Percentiles rank a stretch among this genome's conserved stretches.
phyloP scores from a whole-genome alignment of 768 basidiomycete genomes.

The Phallus indusiatus region DNA sequence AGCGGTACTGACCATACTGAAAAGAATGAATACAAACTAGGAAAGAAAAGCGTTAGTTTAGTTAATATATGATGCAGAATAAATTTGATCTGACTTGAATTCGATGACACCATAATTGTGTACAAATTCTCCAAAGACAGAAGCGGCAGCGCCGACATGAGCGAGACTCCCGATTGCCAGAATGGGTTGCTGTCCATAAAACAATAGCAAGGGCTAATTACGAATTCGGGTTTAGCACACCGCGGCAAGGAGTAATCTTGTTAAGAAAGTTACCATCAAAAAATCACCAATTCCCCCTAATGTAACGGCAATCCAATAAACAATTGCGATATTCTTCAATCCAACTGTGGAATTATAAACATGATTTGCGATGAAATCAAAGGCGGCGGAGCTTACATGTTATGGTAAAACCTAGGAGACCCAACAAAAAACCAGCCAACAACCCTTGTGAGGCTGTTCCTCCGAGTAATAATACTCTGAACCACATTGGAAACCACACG shows the following conservation, averaged over 20 bases:
- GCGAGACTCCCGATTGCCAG: slow-evolving; percentile 1
- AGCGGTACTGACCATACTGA: neutral
- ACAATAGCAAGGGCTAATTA: slow-evolving; percentile 1
- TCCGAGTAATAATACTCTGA: neutral
- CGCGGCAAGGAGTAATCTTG: neutral
- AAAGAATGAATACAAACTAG: neutral
- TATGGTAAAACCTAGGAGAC: neutral
- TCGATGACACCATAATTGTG: slow-evolving; percentile 2
- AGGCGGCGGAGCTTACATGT: neutral
- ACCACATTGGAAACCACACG: neutral
- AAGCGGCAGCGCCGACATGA: neutral
- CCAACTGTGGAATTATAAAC: neutral
- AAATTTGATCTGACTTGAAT: neutral
- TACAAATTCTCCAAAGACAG: neutral
- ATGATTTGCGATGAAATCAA: neutral
- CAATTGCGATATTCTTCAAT: neutral
- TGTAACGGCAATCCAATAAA: neutral
- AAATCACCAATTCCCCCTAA: slow-evolving; percentile 3
- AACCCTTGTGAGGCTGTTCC: neutral
- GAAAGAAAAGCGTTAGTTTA: neutral
- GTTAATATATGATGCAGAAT: neutral
- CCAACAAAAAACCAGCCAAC: neutral
- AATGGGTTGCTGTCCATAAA: slow-evolving; percentile 3
- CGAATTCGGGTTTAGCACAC: neutral
- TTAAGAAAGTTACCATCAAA: neutral